These are phyloP conservation scores for Alternaria sp. DNA, from an alignment of 2,329 filamentous ascomycete species.

Conservation along the genomic window DNA sequence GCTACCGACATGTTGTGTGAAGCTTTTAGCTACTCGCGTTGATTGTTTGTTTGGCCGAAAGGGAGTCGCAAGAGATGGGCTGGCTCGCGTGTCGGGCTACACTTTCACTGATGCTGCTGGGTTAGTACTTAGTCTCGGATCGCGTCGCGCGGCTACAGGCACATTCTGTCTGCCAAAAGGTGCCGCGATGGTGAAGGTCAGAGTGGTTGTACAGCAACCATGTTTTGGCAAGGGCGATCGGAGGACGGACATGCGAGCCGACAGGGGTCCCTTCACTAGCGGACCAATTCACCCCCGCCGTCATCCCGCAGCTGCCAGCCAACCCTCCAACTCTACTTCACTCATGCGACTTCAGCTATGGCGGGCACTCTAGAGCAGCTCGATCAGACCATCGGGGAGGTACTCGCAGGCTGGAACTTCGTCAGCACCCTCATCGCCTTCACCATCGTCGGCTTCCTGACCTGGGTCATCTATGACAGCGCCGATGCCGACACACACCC, in stretches of 20 bases:
- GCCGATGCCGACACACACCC: slow-evolving; percentile 91
- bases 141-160: not conserved
- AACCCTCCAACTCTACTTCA: not conserved
- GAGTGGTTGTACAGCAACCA: slow-evolving; percentile 15
- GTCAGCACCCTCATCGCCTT: slow-evolving; percentile 77
- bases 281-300: slow-evolving; percentile 12
- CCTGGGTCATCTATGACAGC: slow-evolving; percentile 72
- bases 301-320: slow-evolving; percentile 13
- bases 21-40: slow-evolving; percentile 7
- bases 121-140: slow-evolving; percentile 30
- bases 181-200: not conserved
- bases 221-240: slow-evolving; percentile 15
- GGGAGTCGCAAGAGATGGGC: not conserved
- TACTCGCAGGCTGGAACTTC: slow-evolving; percentile 81
- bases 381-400: slow-evolving; percentile 71
- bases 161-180: slow-evolving; percentile 1
- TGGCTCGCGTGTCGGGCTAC: not conserved
- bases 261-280: slow-evolving; percentile 10
- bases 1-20: slow-evolving; percentile 25
- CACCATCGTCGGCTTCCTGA: slow-evolving; percentile 69
- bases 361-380: slow-evolving; percentile 66
- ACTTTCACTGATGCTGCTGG: slow-evolving; percentile 17
- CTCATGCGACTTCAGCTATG: slow-evolving; percentile 39
- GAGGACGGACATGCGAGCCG: not conserved
- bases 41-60: slow-evolving; percentile 16